Percentiles rank a stretch among this genome's conserved stretches.
These are phyloP conservation scores for Trametes maxima DNA, from an alignment of 768 basidiomycete genomes.

Conservation along the genomic window DNA sequence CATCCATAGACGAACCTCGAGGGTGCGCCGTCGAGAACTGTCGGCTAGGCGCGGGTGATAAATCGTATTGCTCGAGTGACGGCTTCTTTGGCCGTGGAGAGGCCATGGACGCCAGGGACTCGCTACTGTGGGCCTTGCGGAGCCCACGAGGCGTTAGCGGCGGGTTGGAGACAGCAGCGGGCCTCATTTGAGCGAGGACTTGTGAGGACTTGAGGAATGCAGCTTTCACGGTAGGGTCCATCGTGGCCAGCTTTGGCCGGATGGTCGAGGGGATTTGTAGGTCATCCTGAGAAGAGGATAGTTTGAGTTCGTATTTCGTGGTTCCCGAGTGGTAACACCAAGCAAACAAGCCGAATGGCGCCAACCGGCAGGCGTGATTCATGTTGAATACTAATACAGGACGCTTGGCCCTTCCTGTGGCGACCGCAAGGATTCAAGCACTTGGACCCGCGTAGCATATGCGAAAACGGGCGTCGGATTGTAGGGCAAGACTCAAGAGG, in stretches of 20 bases:
- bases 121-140: conserved; percentile 72
- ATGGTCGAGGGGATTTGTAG: conserved; percentile 83
- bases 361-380: neutral
- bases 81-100: conserved; percentile 42
- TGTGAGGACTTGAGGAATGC: conserved; percentile 90
- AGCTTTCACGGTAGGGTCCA: conserved; percentile 86
- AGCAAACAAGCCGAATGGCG: neutral
- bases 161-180: conserved; percentile 26
- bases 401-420: neutral
- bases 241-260: conserved; percentile 74
- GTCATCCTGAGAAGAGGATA: conserved; percentile 61
- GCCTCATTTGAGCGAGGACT: conserved; percentile 50
- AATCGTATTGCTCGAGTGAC: conserved; percentile 15
- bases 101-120: conserved; percentile 53
- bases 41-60: conserved; percentile 7
- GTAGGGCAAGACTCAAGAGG: neutral
- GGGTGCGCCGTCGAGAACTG: conserved; percentile 16
- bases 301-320: neutral
- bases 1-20: conserved; percentile 66
- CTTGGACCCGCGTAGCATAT: neutral
- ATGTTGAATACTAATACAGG: neutral
- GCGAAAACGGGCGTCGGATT: neutral
- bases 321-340: neutral
- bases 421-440: conserved; percentile 15
- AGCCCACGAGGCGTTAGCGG: conserved; percentile 58